Evolutionary conservation across 495 filamentous ascomycete species (phyloP), one percentile per base, ranked within the genome.

Genomic region (Hypoxylon fragiforme): DNA sequence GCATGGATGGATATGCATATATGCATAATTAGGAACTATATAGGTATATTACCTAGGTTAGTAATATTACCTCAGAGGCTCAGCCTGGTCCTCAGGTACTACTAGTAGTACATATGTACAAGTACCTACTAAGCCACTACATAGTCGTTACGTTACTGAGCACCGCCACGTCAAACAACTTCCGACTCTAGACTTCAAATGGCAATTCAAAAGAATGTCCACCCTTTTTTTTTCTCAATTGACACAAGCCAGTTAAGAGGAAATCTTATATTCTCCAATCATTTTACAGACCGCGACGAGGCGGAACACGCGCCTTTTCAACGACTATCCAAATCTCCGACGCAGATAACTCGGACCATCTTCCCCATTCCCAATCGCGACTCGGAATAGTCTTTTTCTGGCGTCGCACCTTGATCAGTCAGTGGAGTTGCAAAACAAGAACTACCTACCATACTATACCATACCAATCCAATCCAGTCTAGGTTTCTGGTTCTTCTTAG

Each of bases 321-420:
- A 58, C 53, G 54, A 57, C 54, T 54, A 57, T 54, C 58, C 44
- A 57, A 57, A 62, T 57, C 48, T 62, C 48, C 44, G 45, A 51
- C 45, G 45, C 40, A 45, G 26, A 49, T 42, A 62, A 58, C 59
- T 50, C 44, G 59, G 59, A 16, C 49, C 59, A 50, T 21, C 44
- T 12, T 8, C 32, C 36, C 41, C 30, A 51, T 57, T 57, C 20
- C 48, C 59, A 54, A 62, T 57, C 59, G 49, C 54, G 53, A 58
- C 58, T 18, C 54, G 50, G 50, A 55, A 54, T 28, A 4, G 4
- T 28, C 24, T 28, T 28, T 4, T 28, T 28, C 40, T 55, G 57
- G 57, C 42, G 57, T 60, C 35, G 57, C 57, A 60, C 57, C 24
- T 41, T 54, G 49, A 4, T 28, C 24, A 28, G 9, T 9, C 9